Evolutionary conservation across 129 eudicot species (phyloP).

Genomic region (Smallanthus sonchifolius): DNA sequence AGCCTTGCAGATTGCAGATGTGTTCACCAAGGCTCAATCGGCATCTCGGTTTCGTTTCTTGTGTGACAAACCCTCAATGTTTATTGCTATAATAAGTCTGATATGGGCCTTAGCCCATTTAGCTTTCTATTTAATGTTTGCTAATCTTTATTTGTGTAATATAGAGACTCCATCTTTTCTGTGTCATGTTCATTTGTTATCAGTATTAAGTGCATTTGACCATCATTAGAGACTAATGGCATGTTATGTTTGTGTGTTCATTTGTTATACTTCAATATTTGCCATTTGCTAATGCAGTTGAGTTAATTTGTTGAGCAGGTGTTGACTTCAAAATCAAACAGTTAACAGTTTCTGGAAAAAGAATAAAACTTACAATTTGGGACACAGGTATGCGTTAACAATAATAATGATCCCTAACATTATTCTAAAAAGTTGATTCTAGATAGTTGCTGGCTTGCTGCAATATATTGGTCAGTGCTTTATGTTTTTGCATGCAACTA

Average conservation of each 20-base stretch:
- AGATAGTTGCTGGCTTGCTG: neutral
- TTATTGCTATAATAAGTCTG: too few species aligned
- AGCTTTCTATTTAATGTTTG: too few species aligned
- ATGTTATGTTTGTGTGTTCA: neutral
- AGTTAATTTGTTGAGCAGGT: slow-evolving; percentile 39
- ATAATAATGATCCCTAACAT: neutral
- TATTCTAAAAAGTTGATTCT: neutral
- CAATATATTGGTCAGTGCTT: neutral
- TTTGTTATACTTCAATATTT: neutral
- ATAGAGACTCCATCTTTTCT: too few species aligned
- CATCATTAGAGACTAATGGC: neutral
- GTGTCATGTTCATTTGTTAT: too few species aligned
- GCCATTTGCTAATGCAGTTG: neutral
- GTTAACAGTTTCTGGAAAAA: slow-evolving; percentile 71
- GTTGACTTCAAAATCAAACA: slow-evolving; percentile 83
- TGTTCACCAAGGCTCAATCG: too few species aligned
- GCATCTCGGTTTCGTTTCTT: too few species aligned
- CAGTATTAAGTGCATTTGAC: too few species aligned
- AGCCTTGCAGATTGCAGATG: too few species aligned
- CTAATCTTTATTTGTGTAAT: too few species aligned
- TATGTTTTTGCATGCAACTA: neutral
- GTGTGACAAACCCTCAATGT: too few species aligned
- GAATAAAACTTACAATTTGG: slow-evolving; percentile 88
- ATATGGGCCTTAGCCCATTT: too few species aligned
- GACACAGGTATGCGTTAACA: slow-evolving; percentile 61